Evolutionary conservation across 2,329 filamentous ascomycete genomes (phyloP).

Genomic region (Calonectria pteridis): DNA sequence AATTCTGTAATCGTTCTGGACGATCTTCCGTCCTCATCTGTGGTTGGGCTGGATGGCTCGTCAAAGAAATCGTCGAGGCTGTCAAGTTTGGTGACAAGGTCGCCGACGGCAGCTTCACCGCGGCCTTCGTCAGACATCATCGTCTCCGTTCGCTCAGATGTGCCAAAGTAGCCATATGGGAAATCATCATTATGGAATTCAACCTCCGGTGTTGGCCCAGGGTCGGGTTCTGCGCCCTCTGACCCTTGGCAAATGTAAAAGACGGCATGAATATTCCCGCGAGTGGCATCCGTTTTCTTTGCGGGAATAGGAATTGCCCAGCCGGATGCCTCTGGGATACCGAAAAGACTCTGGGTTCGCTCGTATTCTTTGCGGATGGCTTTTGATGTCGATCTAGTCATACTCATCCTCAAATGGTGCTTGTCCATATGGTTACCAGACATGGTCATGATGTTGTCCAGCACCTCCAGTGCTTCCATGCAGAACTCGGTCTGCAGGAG

Average conservation of each 20-base stretch:
- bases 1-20: constrained; percentile 75
- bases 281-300: constrained; percentile 86
- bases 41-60: constrained; percentile 71
- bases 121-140: constrained; percentile 91
- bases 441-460: constrained; percentile 96
- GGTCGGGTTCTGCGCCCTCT: constrained; percentile 68
- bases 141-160: constrained; percentile 82
- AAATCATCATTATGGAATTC: constrained; percentile 95
- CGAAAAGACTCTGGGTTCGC: constrained; percentile 92
- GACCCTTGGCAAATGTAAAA: constrained; percentile 92
- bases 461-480: constrained; percentile 88
- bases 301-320: constrained; percentile 97
- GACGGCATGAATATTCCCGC: constrained; percentile 93
- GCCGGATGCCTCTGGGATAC: constrained; percentile 93
- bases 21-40: constrained; percentile 69
- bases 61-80: constrained; percentile 88
- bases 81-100: constrained; percentile 84
- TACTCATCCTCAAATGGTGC: constrained; percentile 97
- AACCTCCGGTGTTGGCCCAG: constrained; percentile 83
- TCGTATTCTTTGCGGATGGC: constrained; percentile 94
- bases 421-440: constrained; percentile 92
- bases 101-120: constrained; percentile 76
- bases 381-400: constrained; percentile 89
- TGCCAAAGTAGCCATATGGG: constrained; percentile 82
- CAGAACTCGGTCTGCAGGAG: constrained; percentile 94